Conservation (phyloP, 768 basidiomycete genomes). For the Coprinellus micaceus region DNA sequence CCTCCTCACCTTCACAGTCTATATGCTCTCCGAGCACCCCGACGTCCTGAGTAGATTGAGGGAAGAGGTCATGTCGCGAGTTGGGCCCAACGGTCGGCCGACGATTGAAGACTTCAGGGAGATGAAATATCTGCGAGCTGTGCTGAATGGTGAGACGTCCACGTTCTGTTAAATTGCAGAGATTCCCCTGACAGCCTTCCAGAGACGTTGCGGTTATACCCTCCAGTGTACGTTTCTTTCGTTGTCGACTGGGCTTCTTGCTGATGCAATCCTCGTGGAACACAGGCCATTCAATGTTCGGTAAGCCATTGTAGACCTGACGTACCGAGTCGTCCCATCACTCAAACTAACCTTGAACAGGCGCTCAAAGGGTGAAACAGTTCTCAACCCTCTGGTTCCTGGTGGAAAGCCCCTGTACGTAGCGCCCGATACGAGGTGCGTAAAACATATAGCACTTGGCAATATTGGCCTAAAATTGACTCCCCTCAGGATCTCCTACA, state of each 20-base stretch:
- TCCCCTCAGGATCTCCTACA: conserved; percentile 30
- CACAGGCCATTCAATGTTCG: conserved; percentile 33
- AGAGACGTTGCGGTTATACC: conserved; percentile 18
- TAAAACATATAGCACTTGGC: too few relatives aligned
- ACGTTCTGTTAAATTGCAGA: not conserved
- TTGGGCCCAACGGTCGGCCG: conserved; percentile 36
- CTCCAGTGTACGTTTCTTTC: conserved; percentile 11
- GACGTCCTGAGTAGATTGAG: conserved; percentile 35
- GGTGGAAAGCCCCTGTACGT: conserved; percentile 22
- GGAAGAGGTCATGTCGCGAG: conserved; percentile 37
- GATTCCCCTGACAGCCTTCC: not conserved
- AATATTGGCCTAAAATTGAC: not conserved
- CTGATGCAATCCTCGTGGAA: not conserved
- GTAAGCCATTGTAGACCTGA: too few relatives aligned
- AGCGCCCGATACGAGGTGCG: conserved; percentile 19
- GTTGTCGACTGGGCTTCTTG: not conserved
- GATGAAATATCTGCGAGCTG: conserved; percentile 39
- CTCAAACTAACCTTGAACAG: too few relatives aligned
- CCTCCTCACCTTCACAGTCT: conserved; percentile 38
- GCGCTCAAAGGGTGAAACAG: too few relatives aligned
- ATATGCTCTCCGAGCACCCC: conserved; percentile 43
- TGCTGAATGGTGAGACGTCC: conserved; percentile 28
- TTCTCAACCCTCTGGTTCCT: too few relatives aligned
- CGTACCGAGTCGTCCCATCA: too few relatives aligned
- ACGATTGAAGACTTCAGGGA: conserved; percentile 43